Conservation (phyloP, 129 eudicot species). For the Centrapalus pauciflorus region DNA sequence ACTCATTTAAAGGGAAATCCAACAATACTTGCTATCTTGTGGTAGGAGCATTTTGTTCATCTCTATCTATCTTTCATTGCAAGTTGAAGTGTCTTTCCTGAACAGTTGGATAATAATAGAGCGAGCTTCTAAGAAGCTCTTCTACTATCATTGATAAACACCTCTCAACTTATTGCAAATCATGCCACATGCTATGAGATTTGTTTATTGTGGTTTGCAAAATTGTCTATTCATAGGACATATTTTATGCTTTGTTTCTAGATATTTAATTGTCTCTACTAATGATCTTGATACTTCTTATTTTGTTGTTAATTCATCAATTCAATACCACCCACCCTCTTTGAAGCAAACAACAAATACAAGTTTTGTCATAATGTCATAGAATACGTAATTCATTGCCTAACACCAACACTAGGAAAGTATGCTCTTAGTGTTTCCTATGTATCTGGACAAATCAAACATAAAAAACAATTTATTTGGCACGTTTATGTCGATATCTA, state of each 20-base stretch:
- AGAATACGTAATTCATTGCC: not conserved
- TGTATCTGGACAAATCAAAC: not conserved
- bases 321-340: not conserved
- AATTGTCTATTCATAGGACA: too few species aligned
- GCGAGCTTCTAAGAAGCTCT: not conserved
- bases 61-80: not conserved
- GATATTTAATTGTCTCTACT: not conserved
- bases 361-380: not conserved
- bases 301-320: not conserved
- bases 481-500: not conserved
- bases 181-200: not conserved
- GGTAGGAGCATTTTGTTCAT: not conserved
- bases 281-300: not conserved
- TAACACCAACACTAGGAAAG: not conserved
- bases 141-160: not conserved
- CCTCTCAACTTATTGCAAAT: not conserved
- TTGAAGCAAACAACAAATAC: not conserved
- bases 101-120: not conserved
- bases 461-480: not conserved
- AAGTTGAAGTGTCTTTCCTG: not conserved
- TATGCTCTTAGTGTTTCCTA: not conserved
- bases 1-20: not conserved
- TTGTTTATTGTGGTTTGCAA: not conserved
- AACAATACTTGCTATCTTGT: not conserved
- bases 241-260: not conserved